phyloP scores from a whole-genome alignment of 2,329 filamentous ascomycete species.

The Pseudocercospora musae region DNA sequence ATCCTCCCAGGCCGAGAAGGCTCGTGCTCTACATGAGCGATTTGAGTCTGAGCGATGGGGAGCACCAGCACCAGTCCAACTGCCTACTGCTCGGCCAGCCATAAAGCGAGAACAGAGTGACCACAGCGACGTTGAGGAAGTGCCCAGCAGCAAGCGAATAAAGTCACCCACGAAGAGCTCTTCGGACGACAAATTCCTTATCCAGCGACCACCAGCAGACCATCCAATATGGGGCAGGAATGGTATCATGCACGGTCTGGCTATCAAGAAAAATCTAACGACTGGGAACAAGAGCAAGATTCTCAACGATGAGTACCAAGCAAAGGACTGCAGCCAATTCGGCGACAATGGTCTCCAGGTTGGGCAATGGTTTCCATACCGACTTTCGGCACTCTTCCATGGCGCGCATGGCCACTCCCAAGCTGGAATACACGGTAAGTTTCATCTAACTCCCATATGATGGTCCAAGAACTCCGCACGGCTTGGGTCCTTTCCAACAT shows the following conservation, averaged over 20 bases:
- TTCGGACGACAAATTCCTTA: not conserved
- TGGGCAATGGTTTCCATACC: conserved; percentile 26
- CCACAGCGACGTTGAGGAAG: not conserved
- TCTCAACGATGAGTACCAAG: conserved; percentile 12
- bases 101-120: not conserved
- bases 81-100: not conserved
- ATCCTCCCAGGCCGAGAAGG: conserved; percentile 10
- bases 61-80: not conserved
- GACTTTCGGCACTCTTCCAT: conserved; percentile 24
- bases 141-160: not conserved
- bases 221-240: conserved; percentile 26
- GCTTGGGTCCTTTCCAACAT: not conserved
- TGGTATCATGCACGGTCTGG: conserved; percentile 30
- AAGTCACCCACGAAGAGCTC: conserved; percentile 2
- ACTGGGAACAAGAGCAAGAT: conserved; percentile 10
- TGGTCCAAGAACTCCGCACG: not conserved
- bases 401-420: conserved; percentile 28
- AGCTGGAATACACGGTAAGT: conserved; percentile 20
- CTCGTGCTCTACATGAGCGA: conserved; percentile 16
- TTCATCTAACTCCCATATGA: not conserved
- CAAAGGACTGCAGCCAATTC: conserved; percentile 19
- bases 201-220: conserved; percentile 15
- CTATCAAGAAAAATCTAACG: conserved; percentile 7
- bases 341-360: conserved; percentile 27
- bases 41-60: conserved; percentile 25